Conservation (phyloP, 192 early-diverging fungal genomes). For the Podila epicladia region DNA sequence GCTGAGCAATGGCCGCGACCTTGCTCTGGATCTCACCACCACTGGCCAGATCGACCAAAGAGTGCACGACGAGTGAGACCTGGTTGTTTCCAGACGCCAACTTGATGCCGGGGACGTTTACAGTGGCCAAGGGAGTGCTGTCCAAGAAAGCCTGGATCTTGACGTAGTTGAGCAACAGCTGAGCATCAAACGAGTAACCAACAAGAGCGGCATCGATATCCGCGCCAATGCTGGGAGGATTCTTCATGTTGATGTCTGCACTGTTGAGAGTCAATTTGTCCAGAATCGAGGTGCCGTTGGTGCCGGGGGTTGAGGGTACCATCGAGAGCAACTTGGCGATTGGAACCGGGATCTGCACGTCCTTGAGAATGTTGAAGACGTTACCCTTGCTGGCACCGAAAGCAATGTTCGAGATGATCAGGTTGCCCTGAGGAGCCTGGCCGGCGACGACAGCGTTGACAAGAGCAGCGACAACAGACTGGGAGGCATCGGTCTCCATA, state of each 20-base stretch:
- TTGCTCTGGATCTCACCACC: constrained; percentile 30
- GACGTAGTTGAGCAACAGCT: constrained; percentile 49
- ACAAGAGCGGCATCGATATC: constrained; percentile 8
- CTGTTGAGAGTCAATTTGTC: constrained; percentile 11
- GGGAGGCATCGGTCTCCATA: constrained; percentile 11
- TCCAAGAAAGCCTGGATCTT: constrained; percentile 48
- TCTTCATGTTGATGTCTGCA: constrained; percentile 31
- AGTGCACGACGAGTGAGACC: constrained; percentile 17
- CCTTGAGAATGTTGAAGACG: constrained; percentile 16
- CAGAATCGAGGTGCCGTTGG: constrained; percentile 10
- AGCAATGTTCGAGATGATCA: constrained; percentile 14
- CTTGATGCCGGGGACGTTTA: constrained; percentile 34
- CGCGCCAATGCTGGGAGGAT: constrained; percentile 22
- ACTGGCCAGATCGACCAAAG: constrained; percentile 34
- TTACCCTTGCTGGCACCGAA: constrained; percentile 21
- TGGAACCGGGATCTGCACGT: constrained; percentile 12
- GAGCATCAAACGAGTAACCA: constrained; percentile 21
- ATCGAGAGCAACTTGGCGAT: constrained; percentile 13
- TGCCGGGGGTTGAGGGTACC: constrained; percentile 10
- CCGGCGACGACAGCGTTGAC: constrained; percentile 17
- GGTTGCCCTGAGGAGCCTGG: constrained; percentile 14
- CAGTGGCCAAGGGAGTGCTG: constrained; percentile 28
- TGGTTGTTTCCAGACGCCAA: constrained; percentile 41
- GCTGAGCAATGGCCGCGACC: constrained; percentile 44
- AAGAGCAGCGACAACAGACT: constrained; percentile 15